A percentile compares a stretch with the other conserved stretches of the same genome.
Conservation (phyloP, 768 basidiomycete genomes). For the Trichaptum fuscoviolaceum region DNA sequence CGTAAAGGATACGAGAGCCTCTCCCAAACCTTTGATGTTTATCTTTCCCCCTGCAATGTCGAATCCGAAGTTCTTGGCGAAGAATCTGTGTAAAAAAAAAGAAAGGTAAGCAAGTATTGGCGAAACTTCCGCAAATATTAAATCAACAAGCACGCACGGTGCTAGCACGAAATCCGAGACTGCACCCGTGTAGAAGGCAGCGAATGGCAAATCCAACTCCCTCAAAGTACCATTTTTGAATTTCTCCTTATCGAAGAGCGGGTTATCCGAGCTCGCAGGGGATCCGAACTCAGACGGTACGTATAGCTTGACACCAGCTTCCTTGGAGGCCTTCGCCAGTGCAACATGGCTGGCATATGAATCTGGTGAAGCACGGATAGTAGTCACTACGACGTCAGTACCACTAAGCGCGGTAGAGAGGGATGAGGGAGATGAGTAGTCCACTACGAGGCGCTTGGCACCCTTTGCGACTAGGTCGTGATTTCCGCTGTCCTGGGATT, state of each 20-base stretch:
- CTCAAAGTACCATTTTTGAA: conserved; percentile 7
- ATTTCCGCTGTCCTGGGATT: not conserved
- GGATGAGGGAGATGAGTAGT: conserved; percentile 5
- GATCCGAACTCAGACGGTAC: conserved; percentile 7
- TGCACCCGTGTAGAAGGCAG: conserved; percentile 15
- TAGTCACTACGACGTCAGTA: conserved; percentile 3
- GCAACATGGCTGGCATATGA: not conserved
- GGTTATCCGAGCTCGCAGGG: conserved; percentile 7
- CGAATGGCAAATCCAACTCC: conserved; percentile 10
- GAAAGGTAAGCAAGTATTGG: too few relatives aligned
- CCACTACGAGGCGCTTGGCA: conserved; percentile 4
- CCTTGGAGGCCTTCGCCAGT: conserved; percentile 16
- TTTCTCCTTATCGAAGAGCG: not conserved
- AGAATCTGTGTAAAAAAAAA: not conserved
- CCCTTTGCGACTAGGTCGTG: conserved; percentile 4
- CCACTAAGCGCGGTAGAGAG: conserved; percentile 4
- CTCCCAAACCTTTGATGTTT: conserved; percentile 13
- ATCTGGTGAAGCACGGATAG: not conserved
- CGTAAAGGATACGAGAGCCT: conserved; percentile 15
- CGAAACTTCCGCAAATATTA: not conserved
- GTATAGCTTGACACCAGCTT: conserved; percentile 12
- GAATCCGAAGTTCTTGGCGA: conserved; percentile 6
- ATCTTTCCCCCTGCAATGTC: conserved; percentile 13
- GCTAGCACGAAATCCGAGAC: conserved; percentile 11
- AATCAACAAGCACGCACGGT: conserved; percentile 5